Conservation (phyloP, 2,329 filamentous ascomycete species). For the Penicillium sp. region DNA sequence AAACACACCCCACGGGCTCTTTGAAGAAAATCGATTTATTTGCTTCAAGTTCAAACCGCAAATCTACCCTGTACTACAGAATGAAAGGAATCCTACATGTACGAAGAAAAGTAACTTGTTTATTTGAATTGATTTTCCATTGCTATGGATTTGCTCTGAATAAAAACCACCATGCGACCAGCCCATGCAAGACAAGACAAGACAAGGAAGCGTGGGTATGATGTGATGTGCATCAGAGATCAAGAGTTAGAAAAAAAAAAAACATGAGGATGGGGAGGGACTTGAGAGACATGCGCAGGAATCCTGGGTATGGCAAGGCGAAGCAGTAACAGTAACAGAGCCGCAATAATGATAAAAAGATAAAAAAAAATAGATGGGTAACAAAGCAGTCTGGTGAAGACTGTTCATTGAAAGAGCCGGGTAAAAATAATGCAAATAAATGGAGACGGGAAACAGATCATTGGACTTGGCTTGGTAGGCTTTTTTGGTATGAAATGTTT, state of each 20-base stretch:
- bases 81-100: background rate
- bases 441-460: conserved; percentile 6
- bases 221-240: conserved; percentile 11
- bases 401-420: background rate
- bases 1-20: background rate
- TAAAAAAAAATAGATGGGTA: conserved; percentile 10
- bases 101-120: background rate
- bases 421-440: conserved; percentile 4
- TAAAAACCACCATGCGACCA: conserved; percentile 18
- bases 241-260: conserved; percentile 5
- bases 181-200: conserved; percentile 20
- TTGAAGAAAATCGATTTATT: background rate
- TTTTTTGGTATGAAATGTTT: conserved; percentile 10
- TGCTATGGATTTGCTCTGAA: conserved; percentile 14
- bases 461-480: background rate
- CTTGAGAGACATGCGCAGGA: conserved; percentile 31
- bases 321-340: conserved; percentile 25
- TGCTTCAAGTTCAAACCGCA: background rate
- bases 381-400: background rate
- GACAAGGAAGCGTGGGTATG: conserved; percentile 16
- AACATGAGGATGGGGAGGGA: conserved; percentile 25
- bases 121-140: conserved; percentile 9
- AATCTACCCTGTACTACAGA: background rate
- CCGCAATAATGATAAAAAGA: conserved; percentile 10
- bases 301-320: conserved; percentile 29